These are phyloP conservation scores for Cucumis melo DNA, from an alignment of 306 rosid genomes.

Conservation along the genomic window DNA sequence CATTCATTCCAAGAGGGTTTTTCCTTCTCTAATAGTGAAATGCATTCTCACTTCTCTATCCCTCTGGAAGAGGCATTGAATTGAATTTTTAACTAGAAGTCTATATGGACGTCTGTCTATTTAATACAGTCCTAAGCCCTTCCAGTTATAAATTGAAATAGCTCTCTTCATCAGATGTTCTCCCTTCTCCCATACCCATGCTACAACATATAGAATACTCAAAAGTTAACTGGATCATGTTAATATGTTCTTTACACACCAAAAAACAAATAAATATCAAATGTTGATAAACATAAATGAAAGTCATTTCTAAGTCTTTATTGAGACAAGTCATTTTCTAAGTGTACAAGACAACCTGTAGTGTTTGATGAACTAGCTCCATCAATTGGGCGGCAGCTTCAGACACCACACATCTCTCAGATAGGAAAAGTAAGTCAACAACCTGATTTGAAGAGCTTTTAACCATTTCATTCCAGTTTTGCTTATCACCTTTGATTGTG, in stretches of 20 bases:
- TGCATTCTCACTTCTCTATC: not conserved
- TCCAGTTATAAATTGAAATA: not conserved
- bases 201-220: not conserved
- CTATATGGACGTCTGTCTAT: no score
- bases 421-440: slow-evolving; percentile 62
- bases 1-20: not conserved
- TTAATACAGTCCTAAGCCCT: not conserved
- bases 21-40: not conserved
- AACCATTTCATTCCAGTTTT: slow-evolving; percentile 29
- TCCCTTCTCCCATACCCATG: not conserved
- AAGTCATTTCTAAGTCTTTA: not conserved
- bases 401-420: slow-evolving; percentile 77
- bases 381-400: slow-evolving; percentile 65
- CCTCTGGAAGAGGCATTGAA: not conserved
- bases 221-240: not conserved
- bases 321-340: not conserved
- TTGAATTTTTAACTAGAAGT: not conserved
- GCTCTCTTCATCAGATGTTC: not conserved
- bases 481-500: slow-evolving; percentile 27
- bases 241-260: not conserved
- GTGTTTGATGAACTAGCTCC: slow-evolving; percentile 79
- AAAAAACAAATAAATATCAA: not conserved
- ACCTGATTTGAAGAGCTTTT: slow-evolving; percentile 35
- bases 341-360: slow-evolving; percentile 36
- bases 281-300: not conserved